Conservation (phyloP, 1,284 basidiomycete species). For the Ustanciosporium gigantosporum region DNA sequence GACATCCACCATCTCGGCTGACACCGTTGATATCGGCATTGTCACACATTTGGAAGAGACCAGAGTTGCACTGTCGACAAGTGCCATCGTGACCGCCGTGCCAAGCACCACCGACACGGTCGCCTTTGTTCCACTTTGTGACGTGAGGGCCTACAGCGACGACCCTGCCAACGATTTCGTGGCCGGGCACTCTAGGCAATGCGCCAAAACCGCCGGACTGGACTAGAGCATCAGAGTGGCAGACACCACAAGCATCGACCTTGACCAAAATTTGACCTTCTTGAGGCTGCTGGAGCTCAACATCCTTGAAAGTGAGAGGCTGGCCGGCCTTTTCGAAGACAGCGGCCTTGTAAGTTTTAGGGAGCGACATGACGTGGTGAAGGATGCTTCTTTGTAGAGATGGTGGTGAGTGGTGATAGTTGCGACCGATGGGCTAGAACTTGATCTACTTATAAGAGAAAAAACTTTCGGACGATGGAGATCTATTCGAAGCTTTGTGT, state of each 20-base stretch:
- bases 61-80: conserved; percentile 52
- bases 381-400: not conserved
- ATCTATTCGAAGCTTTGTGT: no score
- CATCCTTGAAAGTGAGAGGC: conserved; percentile 81
- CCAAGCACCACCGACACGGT: conserved; percentile 57
- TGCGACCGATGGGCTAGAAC: no score
- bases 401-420: not conserved
- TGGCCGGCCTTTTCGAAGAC: conserved; percentile 93
- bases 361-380: conserved; percentile 30
- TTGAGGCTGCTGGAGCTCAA: conserved; percentile 87
- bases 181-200: conserved; percentile 48
- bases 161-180: conserved; percentile 55
- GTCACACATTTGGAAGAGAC: conserved; percentile 52
- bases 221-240: conserved; percentile 71
- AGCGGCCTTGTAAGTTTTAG: conserved; percentile 68
- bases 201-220: conserved; percentile 16
- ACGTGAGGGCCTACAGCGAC: conserved; percentile 47
- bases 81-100: conserved; percentile 52
- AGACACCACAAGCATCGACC: conserved; percentile 90
- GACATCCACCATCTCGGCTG: conserved; percentile 44
- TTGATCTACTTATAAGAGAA: no score
- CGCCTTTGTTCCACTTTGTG: conserved; percentile 45
- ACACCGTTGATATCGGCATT: conserved; percentile 44
- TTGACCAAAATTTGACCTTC: conserved; percentile 90
- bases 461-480: no score